Evolutionary conservation across 169 alveolate genomes (phyloP), one percentile per base, ranked within the genome.

Genomic region (Plasmodium blacklocki): DNA sequence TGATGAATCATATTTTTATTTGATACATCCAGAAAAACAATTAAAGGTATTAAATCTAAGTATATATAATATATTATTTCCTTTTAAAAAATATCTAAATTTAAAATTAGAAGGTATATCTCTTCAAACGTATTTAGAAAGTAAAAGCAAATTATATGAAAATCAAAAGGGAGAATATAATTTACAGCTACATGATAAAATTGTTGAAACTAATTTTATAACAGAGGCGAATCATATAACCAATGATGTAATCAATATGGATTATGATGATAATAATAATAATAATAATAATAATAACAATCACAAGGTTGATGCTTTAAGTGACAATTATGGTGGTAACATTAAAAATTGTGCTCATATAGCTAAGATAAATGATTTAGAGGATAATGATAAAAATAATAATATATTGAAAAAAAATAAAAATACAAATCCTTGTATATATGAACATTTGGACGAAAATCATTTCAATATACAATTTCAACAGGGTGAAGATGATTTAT

Each of bases 21-120:
- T 87, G 23, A 67, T 74, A 18, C 88, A 87, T 32, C 88, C 88
- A 12, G 47, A 72, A 23, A 73, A 74, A 39, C 88, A 87, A 56
- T 8, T 74, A 29, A 45, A 50, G 4, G 45, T 11, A 39, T 54
- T 87, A 64, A 63, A 74, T 47, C 60, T 87, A 75, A 87, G 88
- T 63, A 63, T 87, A 23, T 87, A 47, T 74, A 71, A 70, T 66
- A 56, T 87, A 18, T 29, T 75, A 58, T 74, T 74, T 26, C 88
- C 88, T 19, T 87, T 87, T 74, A 87, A 87, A 32, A 64, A 72
- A 47, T 75, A 75, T 26, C 15, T 87, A 58, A 87, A 70, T 56
- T 66, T 87, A 63, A 87, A 87, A 50, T 45, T 74, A 63, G 8
- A 87, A 19, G 45, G 29, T 18, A 50, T 87, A 21, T 49, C 32